Conservation (phyloP, 2,329 filamentous ascomycete species). For the Penicillium sp. region DNA sequence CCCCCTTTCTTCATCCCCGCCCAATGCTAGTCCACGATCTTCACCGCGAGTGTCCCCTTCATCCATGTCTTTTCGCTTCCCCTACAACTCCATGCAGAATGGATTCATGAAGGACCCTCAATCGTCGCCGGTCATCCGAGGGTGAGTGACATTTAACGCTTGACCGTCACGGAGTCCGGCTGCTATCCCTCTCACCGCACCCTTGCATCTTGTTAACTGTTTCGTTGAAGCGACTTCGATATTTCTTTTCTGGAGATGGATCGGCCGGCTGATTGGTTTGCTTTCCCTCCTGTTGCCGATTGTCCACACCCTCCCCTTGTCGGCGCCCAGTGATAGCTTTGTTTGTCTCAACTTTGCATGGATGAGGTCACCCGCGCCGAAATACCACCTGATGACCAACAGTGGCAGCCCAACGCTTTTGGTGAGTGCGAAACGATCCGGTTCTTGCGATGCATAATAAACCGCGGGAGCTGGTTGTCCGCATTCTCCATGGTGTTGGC, state of each 20-base stretch:
- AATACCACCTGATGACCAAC: conserved; percentile 6
- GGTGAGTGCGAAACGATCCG: conserved; percentile 10
- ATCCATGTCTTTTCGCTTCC: conserved; percentile 30
- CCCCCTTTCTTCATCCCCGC: conserved; percentile 3
- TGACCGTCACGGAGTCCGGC: conserved; percentile 18
- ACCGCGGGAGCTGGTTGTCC: conserved; percentile 28
- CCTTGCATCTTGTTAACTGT: conserved; percentile 21
- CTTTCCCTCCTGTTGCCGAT: conserved; percentile 13
- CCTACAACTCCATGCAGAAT: conserved; percentile 23
- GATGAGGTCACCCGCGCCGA: conserved; percentile 3
- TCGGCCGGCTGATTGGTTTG: conserved; percentile 15
- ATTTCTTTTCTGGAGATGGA: conserved; percentile 18
- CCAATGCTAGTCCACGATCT: conserved; percentile 16
- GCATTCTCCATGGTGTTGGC: not conserved
- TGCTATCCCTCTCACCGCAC: conserved; percentile 9
- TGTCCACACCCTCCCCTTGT: conserved; percentile 18
- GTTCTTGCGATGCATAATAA: conserved; percentile 42
- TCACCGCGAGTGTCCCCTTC: conserved; percentile 27
- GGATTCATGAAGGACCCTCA: conserved; percentile 31
- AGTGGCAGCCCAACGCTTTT: conserved; percentile 9
- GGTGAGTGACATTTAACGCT: conserved; percentile 28
- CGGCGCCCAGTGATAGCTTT: conserved; percentile 21
- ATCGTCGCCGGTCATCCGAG: conserved; percentile 31
- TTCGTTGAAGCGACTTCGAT: conserved; percentile 22
- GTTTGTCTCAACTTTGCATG: not conserved